These are phyloP conservation scores for Thelonectria rubi DNA, from an alignment of 2,329 filamentous ascomycete genomes.

Conservation along the genomic window DNA sequence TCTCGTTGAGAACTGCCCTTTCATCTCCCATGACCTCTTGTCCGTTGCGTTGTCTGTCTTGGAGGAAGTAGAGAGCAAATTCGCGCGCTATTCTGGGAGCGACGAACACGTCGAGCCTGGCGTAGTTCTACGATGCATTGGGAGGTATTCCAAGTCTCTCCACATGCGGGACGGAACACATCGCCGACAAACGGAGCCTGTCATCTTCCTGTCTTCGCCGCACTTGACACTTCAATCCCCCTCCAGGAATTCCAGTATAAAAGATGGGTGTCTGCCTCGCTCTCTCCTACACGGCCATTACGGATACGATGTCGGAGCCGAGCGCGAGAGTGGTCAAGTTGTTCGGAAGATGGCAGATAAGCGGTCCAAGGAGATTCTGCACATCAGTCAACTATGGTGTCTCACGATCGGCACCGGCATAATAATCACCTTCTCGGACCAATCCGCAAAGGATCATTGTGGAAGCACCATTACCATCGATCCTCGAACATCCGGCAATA, in stretches of 20 bases:
- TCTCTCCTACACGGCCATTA: not conserved
- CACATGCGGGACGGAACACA: not conserved
- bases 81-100: not conserved
- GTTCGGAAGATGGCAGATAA: not conserved
- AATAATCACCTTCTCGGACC: constrained; percentile 2
- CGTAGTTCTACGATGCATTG: not conserved
- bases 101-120: not conserved
- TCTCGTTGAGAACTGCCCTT: constrained; percentile 2
- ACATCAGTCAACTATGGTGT: constrained; percentile 1
- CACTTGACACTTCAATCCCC: not conserved
- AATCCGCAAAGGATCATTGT: not conserved
- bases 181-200: not conserved
- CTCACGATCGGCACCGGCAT: not conserved
- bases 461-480: not conserved
- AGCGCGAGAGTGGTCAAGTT: not conserved
- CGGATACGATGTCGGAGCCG: constrained; percentile 2
- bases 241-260: not conserved
- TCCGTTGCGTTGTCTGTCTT: not conserved
- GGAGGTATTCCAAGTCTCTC: not conserved
- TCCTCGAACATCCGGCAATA: not conserved
- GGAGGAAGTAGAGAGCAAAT: not conserved
- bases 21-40: constrained; percentile 1
- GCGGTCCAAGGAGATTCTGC: constrained; percentile 1
- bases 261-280: not conserved
- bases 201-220: not conserved